Conservation (phyloP, 192 early-diverging fungal species). For the Coemansia sp. region DNA sequence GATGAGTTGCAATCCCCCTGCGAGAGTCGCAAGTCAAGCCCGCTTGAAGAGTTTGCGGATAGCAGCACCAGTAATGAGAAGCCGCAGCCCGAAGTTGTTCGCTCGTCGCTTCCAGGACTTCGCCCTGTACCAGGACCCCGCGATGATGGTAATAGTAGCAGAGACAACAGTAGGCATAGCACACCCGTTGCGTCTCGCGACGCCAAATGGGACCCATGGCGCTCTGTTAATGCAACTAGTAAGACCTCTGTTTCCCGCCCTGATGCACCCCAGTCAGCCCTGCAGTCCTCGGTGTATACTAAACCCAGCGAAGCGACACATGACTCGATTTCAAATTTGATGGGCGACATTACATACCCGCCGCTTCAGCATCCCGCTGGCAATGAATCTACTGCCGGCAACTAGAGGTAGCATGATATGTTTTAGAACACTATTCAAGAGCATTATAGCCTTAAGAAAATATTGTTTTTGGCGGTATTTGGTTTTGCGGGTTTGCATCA, state of each 20-base stretch:
- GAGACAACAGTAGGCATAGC: background rate
- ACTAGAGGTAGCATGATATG: no score
- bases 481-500: no score
- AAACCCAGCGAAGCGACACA: slow-evolving; percentile 12
- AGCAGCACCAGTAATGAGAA: background rate
- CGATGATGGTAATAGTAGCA: background rate
- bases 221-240: slow-evolving; percentile 31
- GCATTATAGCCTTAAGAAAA: no score
- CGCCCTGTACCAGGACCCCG: slow-evolving; percentile 13
- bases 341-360: slow-evolving; percentile 50
- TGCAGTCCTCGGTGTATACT: slow-evolving; percentile 41
- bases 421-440: no score
- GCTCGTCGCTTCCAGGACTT: slow-evolving; percentile 42
- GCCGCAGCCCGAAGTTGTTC: slow-evolving; percentile 13
- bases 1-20: slow-evolving; percentile 14
- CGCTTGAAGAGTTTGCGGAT: slow-evolving; percentile 7
- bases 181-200: background rate
- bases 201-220: slow-evolving; percentile 50
- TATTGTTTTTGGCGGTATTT: no score
- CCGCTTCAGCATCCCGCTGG: slow-evolving; percentile 30
- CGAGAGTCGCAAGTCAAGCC: slow-evolving; percentile 5
- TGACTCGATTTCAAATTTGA: slow-evolving; percentile 32
- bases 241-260: slow-evolving; percentile 1
- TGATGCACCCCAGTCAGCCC: slow-evolving; percentile 26
- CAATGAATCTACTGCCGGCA: background rate